Evolutionary conservation across 2,329 filamentous ascomycete genomes (phyloP), one percentile per base, ranked within the genome.

Genomic region (Diaporthe helianthi): DNA sequence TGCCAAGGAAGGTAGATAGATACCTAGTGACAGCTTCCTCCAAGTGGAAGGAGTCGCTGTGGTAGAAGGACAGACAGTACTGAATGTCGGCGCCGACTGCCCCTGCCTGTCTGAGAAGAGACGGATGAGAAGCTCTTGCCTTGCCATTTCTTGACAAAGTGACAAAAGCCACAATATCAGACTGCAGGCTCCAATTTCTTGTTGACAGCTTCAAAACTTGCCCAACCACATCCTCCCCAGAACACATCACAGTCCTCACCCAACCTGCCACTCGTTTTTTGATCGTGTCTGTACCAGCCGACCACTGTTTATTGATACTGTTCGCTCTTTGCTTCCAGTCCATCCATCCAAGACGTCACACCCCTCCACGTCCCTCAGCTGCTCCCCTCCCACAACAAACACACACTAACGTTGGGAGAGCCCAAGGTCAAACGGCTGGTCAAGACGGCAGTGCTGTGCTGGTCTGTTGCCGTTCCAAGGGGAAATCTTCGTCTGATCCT

Each of bases 261-360:
- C 69, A 64, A 44, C 69, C 69, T 65, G 31, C 22, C 63, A 49
- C 67, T 71, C 61, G 31, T 71, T 71, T 71, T 71, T 71, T 71
- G 69, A 71, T 71, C 69, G 69, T 51, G 47, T 24, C 54, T 24
- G 22, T 47, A 64, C 65, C 66, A 36, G 55, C 55, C 54, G 29
- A 64, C 26, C 55, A 60, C 61, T 47, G 63, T 66, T 41, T 71
- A 71, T 71, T 47, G 46, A 69, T 71, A 71, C 67, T 52, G 44
- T 54, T 60, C 68, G 65, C 60, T 70, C 52, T 58, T 55, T 58
- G 41, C 52, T 54, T 47, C 64, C 51, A 47, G 61, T 68, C 64
- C 60, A 24, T 51, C 13, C 15, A 29, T 29, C 17, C 58, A 26
- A 38, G 44, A 17, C 29, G 10, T 13, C 52, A 58, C 17, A 3